phyloP scores from a whole-genome alignment of 257 asterid species.

The Solanum ossicruentum region DNA sequence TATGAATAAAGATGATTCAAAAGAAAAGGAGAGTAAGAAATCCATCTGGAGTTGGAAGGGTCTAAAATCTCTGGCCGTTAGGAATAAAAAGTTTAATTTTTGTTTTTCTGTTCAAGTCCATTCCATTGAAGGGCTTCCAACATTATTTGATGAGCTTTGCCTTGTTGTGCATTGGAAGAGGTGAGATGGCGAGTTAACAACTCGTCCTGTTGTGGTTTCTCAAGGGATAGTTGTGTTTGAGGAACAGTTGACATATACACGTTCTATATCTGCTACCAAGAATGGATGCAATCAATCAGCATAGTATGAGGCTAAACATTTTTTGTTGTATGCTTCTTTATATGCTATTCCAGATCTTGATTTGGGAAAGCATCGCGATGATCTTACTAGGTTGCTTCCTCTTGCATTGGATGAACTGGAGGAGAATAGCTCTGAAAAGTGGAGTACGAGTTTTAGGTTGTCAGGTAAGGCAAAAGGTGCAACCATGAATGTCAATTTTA shows the following conservation, averaged over 20 bases:
- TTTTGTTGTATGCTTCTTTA: constrained; percentile 60
- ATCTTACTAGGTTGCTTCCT: constrained; percentile 87
- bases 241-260: constrained; percentile 59
- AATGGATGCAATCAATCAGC: constrained; percentile 77
- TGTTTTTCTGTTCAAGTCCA: constrained; percentile 74
- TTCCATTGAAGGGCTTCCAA: constrained; percentile 60
- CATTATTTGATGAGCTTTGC: constrained; percentile 36
- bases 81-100: constrained; percentile 54
- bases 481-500: constrained; percentile 63
- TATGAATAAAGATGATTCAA: constrained; percentile 35
- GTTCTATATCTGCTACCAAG: constrained; percentile 64
- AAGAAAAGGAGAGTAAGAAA: constrained; percentile 52
- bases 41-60: constrained; percentile 94
- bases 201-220: constrained; percentile 42
- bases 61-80: constrained; percentile 60
- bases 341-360: constrained; percentile 66
- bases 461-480: constrained; percentile 84
- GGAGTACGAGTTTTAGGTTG: constrained; percentile 85
- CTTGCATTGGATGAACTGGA: constrained; percentile 74
- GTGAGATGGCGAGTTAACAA: constrained; percentile 58
- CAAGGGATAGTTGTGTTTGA: constrained; percentile 68
- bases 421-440: constrained; percentile 76
- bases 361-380: constrained; percentile 82
- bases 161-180: constrained; percentile 84
- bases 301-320: constrained; percentile 75